These are phyloP conservation scores for Penicillium bialowiezense DNA, from an alignment of 495 filamentous ascomycete species.

Conservation along the genomic window DNA sequence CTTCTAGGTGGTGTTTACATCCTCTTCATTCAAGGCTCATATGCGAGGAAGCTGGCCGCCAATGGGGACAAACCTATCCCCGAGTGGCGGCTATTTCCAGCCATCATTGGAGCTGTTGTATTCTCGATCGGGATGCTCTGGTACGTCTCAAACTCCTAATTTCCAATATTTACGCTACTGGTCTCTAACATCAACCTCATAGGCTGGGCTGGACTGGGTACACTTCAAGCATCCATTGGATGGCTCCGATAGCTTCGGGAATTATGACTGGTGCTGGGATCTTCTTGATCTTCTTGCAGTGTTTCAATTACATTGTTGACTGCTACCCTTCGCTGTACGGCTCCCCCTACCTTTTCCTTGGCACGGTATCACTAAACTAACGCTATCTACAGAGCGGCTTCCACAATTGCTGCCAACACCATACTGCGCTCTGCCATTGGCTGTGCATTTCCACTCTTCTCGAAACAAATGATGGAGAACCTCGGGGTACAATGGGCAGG, in stretches of 20 bases:
- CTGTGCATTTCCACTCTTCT: conserved; percentile 77
- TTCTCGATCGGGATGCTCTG: conserved; percentile 53
- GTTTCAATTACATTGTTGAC: conserved; percentile 35
- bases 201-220: conserved; percentile 40
- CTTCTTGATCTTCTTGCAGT: conserved; percentile 30
- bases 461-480: conserved; percentile 71
- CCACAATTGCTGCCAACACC: conserved; percentile 82
- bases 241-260: conserved; percentile 25
- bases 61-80: conserved; percentile 28
- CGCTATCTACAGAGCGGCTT: conserved; percentile 56
- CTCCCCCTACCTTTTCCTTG: conserved; percentile 11
- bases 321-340: conserved; percentile 59
- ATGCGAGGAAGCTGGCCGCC: conserved; percentile 22
- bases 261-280: conserved; percentile 28
- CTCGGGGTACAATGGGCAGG: conserved; percentile 74
- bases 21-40: conserved; percentile 20
- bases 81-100: conserved; percentile 36
- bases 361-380: not conserved
- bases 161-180: not conserved
- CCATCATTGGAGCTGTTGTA: conserved; percentile 45
- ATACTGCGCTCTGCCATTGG: conserved; percentile 76
- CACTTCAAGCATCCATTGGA: conserved; percentile 29
- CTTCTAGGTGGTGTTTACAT: conserved; percentile 20
- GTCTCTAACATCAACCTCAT: not conserved
- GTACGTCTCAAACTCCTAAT: conserved; percentile 16